These are phyloP conservation scores for Candida nemodendra DNA, from an alignment of 805 yeast genomes.

Conservation along the genomic window DNA sequence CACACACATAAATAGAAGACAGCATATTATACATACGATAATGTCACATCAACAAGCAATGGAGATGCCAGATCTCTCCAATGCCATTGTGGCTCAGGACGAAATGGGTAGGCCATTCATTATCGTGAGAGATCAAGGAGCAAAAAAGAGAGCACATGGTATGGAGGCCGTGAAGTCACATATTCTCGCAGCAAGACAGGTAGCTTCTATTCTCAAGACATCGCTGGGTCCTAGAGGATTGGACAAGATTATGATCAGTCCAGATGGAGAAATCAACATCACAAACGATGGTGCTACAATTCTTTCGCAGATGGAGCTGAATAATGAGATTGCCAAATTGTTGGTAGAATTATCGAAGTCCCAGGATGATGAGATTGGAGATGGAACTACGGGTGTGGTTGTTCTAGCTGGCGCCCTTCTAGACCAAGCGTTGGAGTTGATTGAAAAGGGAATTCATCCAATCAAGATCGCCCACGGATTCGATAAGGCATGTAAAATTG, in stretches of 20 bases:
- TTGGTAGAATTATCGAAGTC: constrained; percentile 90
- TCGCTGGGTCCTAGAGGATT: constrained; percentile 98
- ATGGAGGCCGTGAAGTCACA: constrained; percentile 83
- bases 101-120: constrained; percentile 99
- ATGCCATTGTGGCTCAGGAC: constrained; percentile 98
- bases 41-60: constrained; percentile 31
- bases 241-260: constrained; percentile 91
- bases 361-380: constrained; percentile 98
- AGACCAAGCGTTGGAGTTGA: constrained; percentile 91
- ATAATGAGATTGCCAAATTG: constrained; percentile 92
- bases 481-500: constrained; percentile 94
- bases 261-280: constrained; percentile 96
- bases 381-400: constrained; percentile 98
- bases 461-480: constrained; percentile 95
- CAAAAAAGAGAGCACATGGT: constrained; percentile 62
- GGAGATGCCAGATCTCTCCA: constrained; percentile 88
- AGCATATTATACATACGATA: too few relatives aligned
- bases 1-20: too few relatives aligned
- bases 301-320: constrained; percentile 91
- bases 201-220: constrained; percentile 86
- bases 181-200: constrained; percentile 92
- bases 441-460: constrained; percentile 97
- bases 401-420: constrained; percentile 92
- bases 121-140: constrained; percentile 79
- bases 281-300: constrained; percentile 99